phyloP scores from a whole-genome alignment of 768 basidiomycete species.

The Hemileccinum impolitum region DNA sequence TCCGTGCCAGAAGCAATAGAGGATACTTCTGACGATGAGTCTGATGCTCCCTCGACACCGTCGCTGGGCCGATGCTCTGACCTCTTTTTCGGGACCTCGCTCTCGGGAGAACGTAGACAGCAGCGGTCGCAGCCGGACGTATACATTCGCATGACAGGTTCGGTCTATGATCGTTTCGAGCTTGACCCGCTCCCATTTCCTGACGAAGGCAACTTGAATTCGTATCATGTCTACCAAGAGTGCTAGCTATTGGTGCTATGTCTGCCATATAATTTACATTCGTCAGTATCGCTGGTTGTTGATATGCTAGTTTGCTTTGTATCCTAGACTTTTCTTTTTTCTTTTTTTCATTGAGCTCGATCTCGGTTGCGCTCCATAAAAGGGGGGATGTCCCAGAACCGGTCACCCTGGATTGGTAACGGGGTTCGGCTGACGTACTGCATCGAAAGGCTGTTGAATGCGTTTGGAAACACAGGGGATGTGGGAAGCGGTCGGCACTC shows the following conservation, averaged over 20 bases:
- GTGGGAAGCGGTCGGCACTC: constrained; percentile 47
- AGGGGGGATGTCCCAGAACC: constrained; percentile 25
- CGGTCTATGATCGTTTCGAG: constrained; percentile 63
- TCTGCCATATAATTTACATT: constrained; percentile 28
- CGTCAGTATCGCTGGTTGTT: constrained; percentile 20
- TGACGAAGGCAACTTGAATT: constrained; percentile 42
- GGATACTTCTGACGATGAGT: constrained; percentile 83
- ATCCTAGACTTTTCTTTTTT: constrained; percentile 12
- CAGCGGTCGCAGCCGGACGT: constrained; percentile 52
- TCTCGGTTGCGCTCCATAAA: no score
- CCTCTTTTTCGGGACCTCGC: constrained; percentile 47
- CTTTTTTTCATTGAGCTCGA: not conserved
- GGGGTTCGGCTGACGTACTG: constrained; percentile 42
- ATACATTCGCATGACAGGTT: constrained; percentile 56
- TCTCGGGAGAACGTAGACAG: constrained; percentile 49
- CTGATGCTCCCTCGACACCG: constrained; percentile 64
- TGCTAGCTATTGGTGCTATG: constrained; percentile 59
- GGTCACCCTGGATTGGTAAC: constrained; percentile 15
- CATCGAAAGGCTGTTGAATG: constrained; percentile 65
- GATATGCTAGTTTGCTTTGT: constrained; percentile 31
- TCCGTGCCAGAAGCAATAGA: constrained; percentile 79
- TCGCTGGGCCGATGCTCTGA: constrained; percentile 58
- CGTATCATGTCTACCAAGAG: constrained; percentile 58
- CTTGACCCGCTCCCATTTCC: constrained; percentile 72
- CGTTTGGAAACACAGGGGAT: constrained; percentile 49